Evolutionary conservation across 495 filamentous ascomycete species (phyloP), one percentile per base, ranked within the genome.

Genomic region (Aspergillus ellipticus): DNA sequence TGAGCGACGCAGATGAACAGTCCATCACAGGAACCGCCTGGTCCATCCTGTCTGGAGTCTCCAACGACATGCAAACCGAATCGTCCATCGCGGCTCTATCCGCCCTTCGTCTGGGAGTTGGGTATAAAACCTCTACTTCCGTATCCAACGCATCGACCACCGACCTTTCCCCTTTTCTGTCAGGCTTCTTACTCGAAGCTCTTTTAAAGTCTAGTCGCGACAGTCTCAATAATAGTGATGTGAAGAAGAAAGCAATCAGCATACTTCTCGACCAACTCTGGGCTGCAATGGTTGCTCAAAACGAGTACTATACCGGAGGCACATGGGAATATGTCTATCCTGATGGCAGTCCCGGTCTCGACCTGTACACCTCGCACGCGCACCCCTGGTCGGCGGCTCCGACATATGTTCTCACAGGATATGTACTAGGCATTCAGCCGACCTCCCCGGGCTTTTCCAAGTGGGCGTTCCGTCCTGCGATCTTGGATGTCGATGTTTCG

Each of bases 371-470:
- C 1, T 64, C 57, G n/a, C 58, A 71, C 6, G 59, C 57, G 13
- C 73, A 76, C 55, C 71, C 70, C 3, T 74, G 73, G 73, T 66
- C 67, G 13, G 69, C 59, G 8, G 71, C 70, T 16, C 68, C 73
- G 5, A 76, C 71, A 6, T 74, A 68, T 39, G 55, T 73, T 1
- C 55, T 71, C 11, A 64, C 56, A 2, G 60, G 71, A 26, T 69
- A 65, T 41, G 57, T 66, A 29, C 45, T 64, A 13, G 64, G 64
- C 7, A 37, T 67, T 37, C 57, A 55, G 24, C 2, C 48, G 1
- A 21, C 47, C 3, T 29, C 57, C 0, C 26, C 42, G 4, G 57
- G 57, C 4, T 49, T 55, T 21, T 22, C 42, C 16, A 26, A 60
- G 29, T 64, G 61, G 61, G 35, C 42, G 19, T 64, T 64, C 46